Conservation (phyloP, 768 basidiomycete genomes). For the Mycena rebaudengoi region DNA sequence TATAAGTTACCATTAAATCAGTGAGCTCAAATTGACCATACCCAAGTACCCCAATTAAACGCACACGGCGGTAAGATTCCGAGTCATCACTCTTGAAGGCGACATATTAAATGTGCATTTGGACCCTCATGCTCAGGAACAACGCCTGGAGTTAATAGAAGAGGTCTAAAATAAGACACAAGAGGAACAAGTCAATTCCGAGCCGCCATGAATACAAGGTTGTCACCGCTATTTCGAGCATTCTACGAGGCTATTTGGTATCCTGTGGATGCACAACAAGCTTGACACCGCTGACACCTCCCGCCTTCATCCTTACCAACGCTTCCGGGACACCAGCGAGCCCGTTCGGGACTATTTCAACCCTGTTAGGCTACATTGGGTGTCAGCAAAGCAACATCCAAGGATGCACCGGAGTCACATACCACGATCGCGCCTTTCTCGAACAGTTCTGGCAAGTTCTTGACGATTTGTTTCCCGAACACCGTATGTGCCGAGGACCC, state of each 20-base stretch:
- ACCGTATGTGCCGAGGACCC: constrained; percentile 28
- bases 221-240: too few relatives aligned
- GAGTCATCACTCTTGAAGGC: too few relatives aligned
- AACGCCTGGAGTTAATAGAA: too few relatives aligned
- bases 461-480: constrained; percentile 28
- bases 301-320: constrained; percentile 34
- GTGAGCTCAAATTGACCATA: too few relatives aligned
- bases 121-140: too few relatives aligned
- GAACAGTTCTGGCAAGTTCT: constrained; percentile 36
- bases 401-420: neutral
- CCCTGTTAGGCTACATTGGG: constrained; percentile 48
- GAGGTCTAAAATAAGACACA: too few relatives aligned
- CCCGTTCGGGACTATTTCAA: constrained; percentile 51
- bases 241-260: constrained; percentile 17
- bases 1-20: too few relatives aligned
- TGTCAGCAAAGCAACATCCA: neutral
- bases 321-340: constrained; percentile 52
- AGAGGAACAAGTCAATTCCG: too few relatives aligned
- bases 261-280: constrained; percentile 23
- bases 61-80: too few relatives aligned
- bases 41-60: too few relatives aligned
- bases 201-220: too few relatives aligned
- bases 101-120: too few relatives aligned
- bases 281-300: constrained; percentile 11
- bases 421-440: constrained; percentile 47